Conservation (phyloP, 1,284 basidiomycete genomes). For the Trichosporon faecale region DNA sequence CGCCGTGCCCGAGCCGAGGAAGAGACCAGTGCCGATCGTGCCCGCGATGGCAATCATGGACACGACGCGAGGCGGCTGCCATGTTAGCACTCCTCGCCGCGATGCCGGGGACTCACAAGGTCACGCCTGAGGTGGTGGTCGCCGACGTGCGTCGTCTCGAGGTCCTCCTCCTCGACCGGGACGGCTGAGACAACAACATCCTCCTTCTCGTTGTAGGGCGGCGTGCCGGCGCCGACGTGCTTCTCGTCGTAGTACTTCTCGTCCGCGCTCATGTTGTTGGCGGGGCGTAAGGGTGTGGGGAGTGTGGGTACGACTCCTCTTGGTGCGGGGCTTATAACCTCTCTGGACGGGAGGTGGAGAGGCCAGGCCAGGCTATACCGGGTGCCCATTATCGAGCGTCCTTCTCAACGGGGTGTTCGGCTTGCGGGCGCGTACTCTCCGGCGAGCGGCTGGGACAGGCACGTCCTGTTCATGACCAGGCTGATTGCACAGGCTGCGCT, state of each 20-base stretch:
- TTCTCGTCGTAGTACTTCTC: conserved; percentile 3
- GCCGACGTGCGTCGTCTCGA: conserved; percentile 11
- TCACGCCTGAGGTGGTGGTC: conserved; percentile 18
- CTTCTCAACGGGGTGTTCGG: too few species aligned
- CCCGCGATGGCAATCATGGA: conserved; percentile 52
- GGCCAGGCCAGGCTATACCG: too few species aligned
- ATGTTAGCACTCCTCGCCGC: background rate
- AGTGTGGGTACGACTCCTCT: background rate
- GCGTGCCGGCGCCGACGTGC: background rate
- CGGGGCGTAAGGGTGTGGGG: background rate
- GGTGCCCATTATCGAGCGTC: background rate
- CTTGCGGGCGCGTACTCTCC: too few species aligned
- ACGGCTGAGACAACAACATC: conserved; percentile 11
- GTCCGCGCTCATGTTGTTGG: background rate
- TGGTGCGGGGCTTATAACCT: background rate
- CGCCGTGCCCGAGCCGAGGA: conserved; percentile 54
- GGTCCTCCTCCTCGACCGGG: conserved; percentile 9
- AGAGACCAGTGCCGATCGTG: conserved; percentile 56
- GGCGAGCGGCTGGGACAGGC: background rate
- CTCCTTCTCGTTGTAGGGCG: background rate
- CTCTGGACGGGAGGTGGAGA: too few species aligned
- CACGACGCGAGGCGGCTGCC: conserved; percentile 19
- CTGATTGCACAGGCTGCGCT: background rate
- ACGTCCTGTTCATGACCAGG: background rate
- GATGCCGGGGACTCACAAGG: conserved; percentile 4